Evolutionary conservation across 306 rosid genomes (phyloP).

Genomic region (Geum urbanum): DNA sequence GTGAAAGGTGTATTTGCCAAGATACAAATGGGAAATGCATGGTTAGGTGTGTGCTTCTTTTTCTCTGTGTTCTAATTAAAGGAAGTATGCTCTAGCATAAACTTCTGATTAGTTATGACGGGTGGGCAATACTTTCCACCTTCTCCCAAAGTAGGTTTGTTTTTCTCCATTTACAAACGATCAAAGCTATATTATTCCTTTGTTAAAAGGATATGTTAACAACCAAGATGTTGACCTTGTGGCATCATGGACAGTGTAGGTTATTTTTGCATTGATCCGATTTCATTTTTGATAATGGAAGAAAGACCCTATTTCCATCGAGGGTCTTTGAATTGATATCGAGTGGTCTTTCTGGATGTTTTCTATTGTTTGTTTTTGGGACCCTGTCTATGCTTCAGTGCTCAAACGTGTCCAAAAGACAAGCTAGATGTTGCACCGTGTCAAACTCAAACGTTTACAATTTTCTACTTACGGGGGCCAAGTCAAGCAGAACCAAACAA

Average conservation of each 20-base stretch:
- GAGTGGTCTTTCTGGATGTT: not conserved
- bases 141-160: not conserved
- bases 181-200: not conserved
- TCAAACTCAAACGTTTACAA: conserved; percentile 1
- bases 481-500: not conserved
- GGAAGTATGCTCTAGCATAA: not conserved
- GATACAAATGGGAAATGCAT: not conserved
- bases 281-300: not conserved
- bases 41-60: not conserved
- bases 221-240: not conserved
- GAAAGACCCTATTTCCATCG: not conserved
- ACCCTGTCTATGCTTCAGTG: not conserved
- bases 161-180: not conserved
- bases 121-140: not conserved
- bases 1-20: not conserved
- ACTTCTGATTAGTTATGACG: not conserved
- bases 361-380: not conserved
- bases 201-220: not conserved
- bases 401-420: too few species aligned
- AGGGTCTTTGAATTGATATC: not conserved
- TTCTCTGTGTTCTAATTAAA: not conserved
- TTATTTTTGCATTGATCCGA: not conserved
- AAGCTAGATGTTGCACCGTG: not conserved
- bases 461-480: not conserved
- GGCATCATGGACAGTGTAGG: not conserved